Evolutionary conservation across 306 rosid genomes (phyloP), one percentile per base, ranked within the genome.

Genomic region (Vicia sativa): DNA sequence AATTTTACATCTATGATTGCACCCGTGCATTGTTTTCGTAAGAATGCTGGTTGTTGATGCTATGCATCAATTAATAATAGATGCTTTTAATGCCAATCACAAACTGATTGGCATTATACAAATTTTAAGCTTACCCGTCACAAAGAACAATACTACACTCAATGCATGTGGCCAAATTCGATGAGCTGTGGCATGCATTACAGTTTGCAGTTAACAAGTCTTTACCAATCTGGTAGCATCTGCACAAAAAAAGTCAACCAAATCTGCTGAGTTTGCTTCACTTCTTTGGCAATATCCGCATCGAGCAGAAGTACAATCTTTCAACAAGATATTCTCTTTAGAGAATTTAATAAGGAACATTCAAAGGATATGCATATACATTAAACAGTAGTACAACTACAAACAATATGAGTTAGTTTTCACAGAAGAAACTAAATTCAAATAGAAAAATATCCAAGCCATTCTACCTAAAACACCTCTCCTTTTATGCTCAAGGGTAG

Each of bases 111-210:
- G 8, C 12, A 66, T 64, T 44, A 35, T 29, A 60, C 21, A 6
- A 60, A 43, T 31, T 23, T 46, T 49, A 25, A 77, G 75, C 96
- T 78, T 80, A 84, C 97, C 82, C 82, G 83, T 91, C 97, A 68
- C 97, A 91, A 42, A 86, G 76, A 62, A 80, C 81, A 62, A 70
- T 73, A 55, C 80, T 77, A 74, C 96, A 91, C 74, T 87, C 87
- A 38, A 91, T 85, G 86, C 97, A 91, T 14, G 91, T 87, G 39
- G 91, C 96, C 77, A 91, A 80, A 87, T 75, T 85, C 55, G 77
- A 65, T 50, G 88, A 78, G 70, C 80, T 77, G 71, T 34, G 75
- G 78, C 96, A 91, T 54, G 34, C 85, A 43, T 81, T 87, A 72
- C 97, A 91, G 73, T 82, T 70, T 29, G 87, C 78, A 73, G 79